Evolutionary conservation across 2,329 filamentous ascomycete genomes (phyloP).

Genomic region (Emericellopsis atlantica): DNA sequence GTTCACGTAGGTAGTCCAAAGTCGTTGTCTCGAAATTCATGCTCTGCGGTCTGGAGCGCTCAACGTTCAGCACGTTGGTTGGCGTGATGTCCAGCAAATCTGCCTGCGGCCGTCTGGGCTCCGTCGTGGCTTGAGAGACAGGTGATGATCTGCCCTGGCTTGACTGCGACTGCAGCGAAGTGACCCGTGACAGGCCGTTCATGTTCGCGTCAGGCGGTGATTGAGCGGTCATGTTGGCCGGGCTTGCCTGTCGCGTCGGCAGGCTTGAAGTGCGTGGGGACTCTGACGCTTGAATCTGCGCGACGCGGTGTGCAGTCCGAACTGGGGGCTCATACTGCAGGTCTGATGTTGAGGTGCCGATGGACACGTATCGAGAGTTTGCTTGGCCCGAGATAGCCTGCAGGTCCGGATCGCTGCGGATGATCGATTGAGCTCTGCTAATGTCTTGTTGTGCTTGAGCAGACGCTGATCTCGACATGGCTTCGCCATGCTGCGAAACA

Average conservation of each 20-base stretch:
- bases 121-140: conserved; percentile 55
- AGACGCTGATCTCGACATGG: conserved; percentile 23
- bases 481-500: not conserved
- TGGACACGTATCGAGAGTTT: conserved; percentile 32
- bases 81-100: conserved; percentile 40
- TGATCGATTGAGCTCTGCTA: conserved; percentile 51
- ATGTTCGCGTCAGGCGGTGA: conserved; percentile 9
- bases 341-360: conserved; percentile 69
- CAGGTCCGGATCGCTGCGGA: conserved; percentile 48
- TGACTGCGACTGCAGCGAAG: conserved; percentile 12
- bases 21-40: conserved; percentile 63
- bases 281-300: conserved; percentile 9
- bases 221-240: conserved; percentile 5
- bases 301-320: conserved; percentile 1
- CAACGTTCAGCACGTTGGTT: not conserved
- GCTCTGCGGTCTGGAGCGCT: conserved; percentile 61
- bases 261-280: conserved; percentile 14
- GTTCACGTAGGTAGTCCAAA: conserved; percentile 68
- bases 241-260: conserved; percentile 8
- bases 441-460: conserved; percentile 32
- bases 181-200: conserved; percentile 7
- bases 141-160: conserved; percentile 12
- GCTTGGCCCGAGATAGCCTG: conserved; percentile 40
- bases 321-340: conserved; percentile 30
- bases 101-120: conserved; percentile 52